phyloP scores from a whole-genome alignment of 352 stramenopile genomes.

The Phytophthora capsici region DNA sequence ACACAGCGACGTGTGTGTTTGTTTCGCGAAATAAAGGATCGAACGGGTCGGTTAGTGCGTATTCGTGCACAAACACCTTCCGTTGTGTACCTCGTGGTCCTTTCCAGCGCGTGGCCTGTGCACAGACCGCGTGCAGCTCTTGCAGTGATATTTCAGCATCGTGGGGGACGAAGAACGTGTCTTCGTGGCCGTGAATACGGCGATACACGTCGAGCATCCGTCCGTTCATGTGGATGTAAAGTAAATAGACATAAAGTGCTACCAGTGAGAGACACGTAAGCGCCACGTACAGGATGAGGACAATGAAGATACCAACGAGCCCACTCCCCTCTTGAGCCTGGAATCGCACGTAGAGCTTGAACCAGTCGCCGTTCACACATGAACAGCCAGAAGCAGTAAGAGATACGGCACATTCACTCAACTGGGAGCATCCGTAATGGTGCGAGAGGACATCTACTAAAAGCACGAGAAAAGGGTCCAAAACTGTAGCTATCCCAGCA shows the following conservation, averaged over 20 bases:
- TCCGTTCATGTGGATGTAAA: slow-evolving; percentile 91
- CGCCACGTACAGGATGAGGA: slow-evolving; percentile 74
- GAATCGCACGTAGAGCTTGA: slow-evolving; percentile 90
- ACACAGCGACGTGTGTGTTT: slow-evolving; percentile 83
- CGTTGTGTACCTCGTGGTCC: slow-evolving; percentile 59
- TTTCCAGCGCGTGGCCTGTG: slow-evolving; percentile 68
- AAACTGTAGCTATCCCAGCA: slow-evolving; percentile 71
- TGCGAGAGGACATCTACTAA: slow-evolving; percentile 74
- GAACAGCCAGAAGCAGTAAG: slow-evolving; percentile 47
- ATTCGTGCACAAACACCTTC: slow-evolving; percentile 86
- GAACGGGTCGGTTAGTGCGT: slow-evolving; percentile 74
- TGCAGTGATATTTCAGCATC: slow-evolving; percentile 84
- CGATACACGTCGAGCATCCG: slow-evolving; percentile 90
- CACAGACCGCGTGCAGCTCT: slow-evolving; percentile 76
- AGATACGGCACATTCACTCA: slow-evolving; percentile 47
- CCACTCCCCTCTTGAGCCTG: slow-evolving; percentile 74
- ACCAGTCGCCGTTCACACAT: slow-evolving; percentile 88
- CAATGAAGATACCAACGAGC: slow-evolving; percentile 81
- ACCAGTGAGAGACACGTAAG: slow-evolving; percentile 64
- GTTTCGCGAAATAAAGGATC: slow-evolving; percentile 69
- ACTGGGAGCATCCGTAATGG: slow-evolving; percentile 79
- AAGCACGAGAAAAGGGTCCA: slow-evolving; percentile 87
- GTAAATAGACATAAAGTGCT: slow-evolving; percentile 79
- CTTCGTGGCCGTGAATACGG: slow-evolving; percentile 73
- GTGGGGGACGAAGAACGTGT: slow-evolving; percentile 88